phyloP scores from a whole-genome alignment of 495 filamentous ascomycete genomes.

The Monascus purpureus region DNA sequence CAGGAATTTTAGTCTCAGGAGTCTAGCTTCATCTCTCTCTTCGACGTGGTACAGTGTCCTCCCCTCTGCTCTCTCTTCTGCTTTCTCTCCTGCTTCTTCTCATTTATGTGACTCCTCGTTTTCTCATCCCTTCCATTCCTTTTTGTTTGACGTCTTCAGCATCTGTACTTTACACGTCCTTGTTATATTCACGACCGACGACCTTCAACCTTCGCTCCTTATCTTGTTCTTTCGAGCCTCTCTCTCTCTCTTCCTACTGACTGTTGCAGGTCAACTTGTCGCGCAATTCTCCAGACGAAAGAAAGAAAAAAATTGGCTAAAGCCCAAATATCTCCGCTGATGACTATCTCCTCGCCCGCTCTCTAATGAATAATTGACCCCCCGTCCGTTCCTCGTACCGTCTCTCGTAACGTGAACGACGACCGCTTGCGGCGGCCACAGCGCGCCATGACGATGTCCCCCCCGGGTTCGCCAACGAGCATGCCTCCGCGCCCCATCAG shows the following conservation, averaged over 20 bases:
- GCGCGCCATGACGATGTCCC: constrained; percentile 39
- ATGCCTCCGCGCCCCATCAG: constrained; percentile 64
- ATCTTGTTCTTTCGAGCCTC: too few species aligned
- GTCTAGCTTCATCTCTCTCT: too few species aligned
- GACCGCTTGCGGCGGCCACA: neutral
- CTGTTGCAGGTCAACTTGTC: neutral
- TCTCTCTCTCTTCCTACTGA: neutral
- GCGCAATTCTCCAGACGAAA: neutral
- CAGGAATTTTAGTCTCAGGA: too few species aligned
- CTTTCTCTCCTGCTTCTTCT: neutral
- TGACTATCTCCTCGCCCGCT: neutral
- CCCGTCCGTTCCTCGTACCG: too few species aligned
- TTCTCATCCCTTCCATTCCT: neutral
- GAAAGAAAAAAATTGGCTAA: neutral
- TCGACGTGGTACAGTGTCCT: too few species aligned
- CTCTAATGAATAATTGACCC: neutral
- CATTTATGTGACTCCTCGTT: neutral
- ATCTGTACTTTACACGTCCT: too few species aligned
- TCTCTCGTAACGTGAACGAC: neutral
- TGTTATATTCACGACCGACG: too few species aligned
- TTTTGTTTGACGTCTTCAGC: too few species aligned
- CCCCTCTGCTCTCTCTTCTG: neutral
- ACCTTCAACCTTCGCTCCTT: too few species aligned
- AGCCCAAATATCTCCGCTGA: neutral
- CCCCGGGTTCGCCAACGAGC: constrained; percentile 44